Base-by-base conservation (phyloP, 257 asterid genomes). In the Penstemon barbatus region DNA sequence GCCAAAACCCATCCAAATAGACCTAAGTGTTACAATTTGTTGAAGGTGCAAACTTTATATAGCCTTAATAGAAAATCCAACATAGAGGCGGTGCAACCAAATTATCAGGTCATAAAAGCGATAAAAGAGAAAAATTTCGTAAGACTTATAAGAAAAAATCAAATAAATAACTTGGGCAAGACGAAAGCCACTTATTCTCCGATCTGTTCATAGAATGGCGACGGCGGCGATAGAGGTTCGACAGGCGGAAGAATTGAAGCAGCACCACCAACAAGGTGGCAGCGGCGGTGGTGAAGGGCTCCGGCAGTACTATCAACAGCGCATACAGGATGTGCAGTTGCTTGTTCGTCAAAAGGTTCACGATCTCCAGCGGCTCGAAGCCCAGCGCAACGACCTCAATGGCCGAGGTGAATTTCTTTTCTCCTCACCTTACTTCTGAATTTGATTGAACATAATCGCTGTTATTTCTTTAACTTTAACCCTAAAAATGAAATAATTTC, bases 341-440 rank as follows among this genome's bases (percentile, higher is more conserved):
- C 70, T 77, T 44, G 86, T 80, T 70, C 90, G 87, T 61, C 89
- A 85, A 53, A 86, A 84, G n/a, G 74, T 8, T 59, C 77, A 80
- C 74, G 83, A 88, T 78, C 88, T 85, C 44, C 87, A 85, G 74
- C 90, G 90, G 40, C 88, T 83, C n/a, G 87, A 88, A 84, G 92
- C 95, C 68, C 92, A 88, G 74, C 88, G 95, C 68, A 85, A 88
- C 65, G 88, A 85, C 63, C 88, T 88, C 18, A 88, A 88, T 74
- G 83, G 81, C 51, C 71, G 84, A 85, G 95, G 91, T 84, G 9
- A 1, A 13, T 6, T 15, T 56, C 5, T 41, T 49, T 5, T 54
- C 48, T 13, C 65, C 18, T 42, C 33, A 25, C 33, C 53, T 57
- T 7, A 3, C 37, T 52, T 52, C 3, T 60, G 42, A 49, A 70